phyloP scores from a whole-genome alignment of 2,329 filamentous ascomycete genomes.

The Aspergillus fumigatus region DNA sequence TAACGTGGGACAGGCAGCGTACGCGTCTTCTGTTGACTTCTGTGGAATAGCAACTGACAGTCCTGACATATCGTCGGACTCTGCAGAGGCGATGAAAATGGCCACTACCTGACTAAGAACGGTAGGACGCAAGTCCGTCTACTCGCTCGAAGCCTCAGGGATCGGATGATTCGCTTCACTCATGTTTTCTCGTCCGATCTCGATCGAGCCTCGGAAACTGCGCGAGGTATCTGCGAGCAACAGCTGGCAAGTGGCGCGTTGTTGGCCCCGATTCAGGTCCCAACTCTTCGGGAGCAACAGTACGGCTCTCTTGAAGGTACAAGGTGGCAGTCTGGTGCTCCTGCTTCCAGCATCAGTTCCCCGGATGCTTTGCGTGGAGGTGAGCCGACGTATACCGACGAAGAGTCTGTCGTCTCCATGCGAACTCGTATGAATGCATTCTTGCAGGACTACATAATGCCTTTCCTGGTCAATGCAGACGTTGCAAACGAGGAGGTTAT shows the following conservation, averaged over 20 bases:
- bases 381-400: constrained; percentile 48
- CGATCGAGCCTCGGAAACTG: constrained; percentile 59
- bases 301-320: constrained; percentile 36
- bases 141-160: constrained; percentile 63
- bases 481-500: constrained; percentile 48
- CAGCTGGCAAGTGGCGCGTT: constrained; percentile 3
- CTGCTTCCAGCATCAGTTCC: constrained; percentile 9
- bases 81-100: constrained; percentile 67
- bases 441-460: constrained; percentile 58
- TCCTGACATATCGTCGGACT: constrained; percentile 1
- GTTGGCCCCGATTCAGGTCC: constrained; percentile 9
- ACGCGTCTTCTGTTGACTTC: constrained; percentile 4
- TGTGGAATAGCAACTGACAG: not conserved
- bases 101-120: constrained; percentile 75
- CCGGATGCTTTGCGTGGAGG: constrained; percentile 19
- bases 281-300: constrained; percentile 34
- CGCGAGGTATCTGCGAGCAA: constrained; percentile 19
- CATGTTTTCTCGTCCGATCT: constrained; percentile 75
- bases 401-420: constrained; percentile 68
- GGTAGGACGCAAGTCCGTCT: constrained; percentile 73
- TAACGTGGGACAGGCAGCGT: constrained; percentile 61
- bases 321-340: constrained; percentile 20
- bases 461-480: constrained; percentile 43
- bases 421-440: constrained; percentile 60
- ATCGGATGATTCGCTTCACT: constrained; percentile 60